Base-by-base conservation (phyloP, 148 eudicot genomes). In the Tetragonia tetragonoides region DNA sequence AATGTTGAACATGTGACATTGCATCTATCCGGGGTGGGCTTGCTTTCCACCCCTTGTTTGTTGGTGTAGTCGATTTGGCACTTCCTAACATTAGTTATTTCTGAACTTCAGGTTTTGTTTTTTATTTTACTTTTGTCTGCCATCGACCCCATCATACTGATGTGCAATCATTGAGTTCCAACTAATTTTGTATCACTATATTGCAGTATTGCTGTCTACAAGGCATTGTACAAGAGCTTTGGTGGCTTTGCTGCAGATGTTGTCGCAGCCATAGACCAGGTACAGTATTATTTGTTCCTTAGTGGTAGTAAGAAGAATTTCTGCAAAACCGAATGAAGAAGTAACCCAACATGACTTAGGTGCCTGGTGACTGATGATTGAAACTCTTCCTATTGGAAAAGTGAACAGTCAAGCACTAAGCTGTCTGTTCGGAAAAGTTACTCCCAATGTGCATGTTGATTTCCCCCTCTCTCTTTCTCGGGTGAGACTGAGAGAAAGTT, bases 201-300 rank as follows among this genome's bases (percentile, higher is more conserved):
- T 59, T 86, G 61, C 82, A 96, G 99, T 87, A 79, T 96, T 83
- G 99, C 99, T 75, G 93, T 96, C 77, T 96, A 96, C 88, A 96
- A 93, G 87, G 97, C 99, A 62, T 79, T 96, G 71, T 96, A 96
- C 88, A 96, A 91, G 90, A 90, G 99, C 84, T 93, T 96, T 76
- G 99, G 99, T 79, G 99, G 99, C 62, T 96, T 96, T 83, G 99
- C 99, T 54, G 99, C 99, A 38, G 99, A 96, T 81, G 99, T 96
- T n/a, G 99, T 96, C 62, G 99, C 99, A 77, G 99, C 99, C 84
- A 96, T 96, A 84, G 99, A 96, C 81, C 99, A 96, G 97, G 99
- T 96, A 93, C 28, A 39, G 16, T 73, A 2, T 61, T 42, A 49
- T 72, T 34, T 60, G 17, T 77, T 23, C 39, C 18, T 18, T 46